These are phyloP conservation scores for Raffaelea arxii DNA, from an alignment of 2,329 filamentous ascomycete species.

Conservation along the genomic window DNA sequence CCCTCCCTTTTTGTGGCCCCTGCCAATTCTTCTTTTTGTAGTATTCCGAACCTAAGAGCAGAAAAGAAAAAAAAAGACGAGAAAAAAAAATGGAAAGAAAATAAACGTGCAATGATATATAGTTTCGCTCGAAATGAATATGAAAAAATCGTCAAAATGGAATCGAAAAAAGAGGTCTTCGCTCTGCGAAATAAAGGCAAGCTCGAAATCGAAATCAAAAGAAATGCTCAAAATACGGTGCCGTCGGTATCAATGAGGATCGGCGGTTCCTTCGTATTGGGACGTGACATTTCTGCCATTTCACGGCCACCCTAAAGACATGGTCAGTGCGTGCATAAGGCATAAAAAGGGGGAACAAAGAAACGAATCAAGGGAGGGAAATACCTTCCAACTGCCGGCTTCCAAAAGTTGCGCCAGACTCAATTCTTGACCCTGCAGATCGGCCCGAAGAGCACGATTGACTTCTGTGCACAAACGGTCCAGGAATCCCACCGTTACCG, in stretches of 20 bases:
- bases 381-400: slow-evolving; percentile 95
- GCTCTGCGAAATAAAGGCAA: background rate
- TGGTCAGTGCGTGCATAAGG: background rate
- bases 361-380: slow-evolving; percentile 14
- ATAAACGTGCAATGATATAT: background rate
- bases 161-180: background rate
- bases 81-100: background rate
- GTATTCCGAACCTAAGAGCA: too few relatives aligned
- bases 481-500: slow-evolving; percentile 50
- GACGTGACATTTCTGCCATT: slow-evolving; percentile 87
- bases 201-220: too few relatives aligned
- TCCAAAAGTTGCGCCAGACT: slow-evolving; percentile 83
- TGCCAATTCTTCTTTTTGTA: too few relatives aligned
- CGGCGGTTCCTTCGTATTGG: slow-evolving; percentile 92
- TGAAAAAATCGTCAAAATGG: background rate
- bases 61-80: background rate
- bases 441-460: slow-evolving; percentile 51
- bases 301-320: slow-evolving; percentile 68
- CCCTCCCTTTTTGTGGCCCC: too few relatives aligned
- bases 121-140: background rate
- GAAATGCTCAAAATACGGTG: slow-evolving; percentile 59
- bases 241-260: slow-evolving; percentile 96
- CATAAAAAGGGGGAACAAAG: background rate
- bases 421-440: slow-evolving; percentile 61
- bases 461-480: slow-evolving; percentile 43